Percentiles rank a stretch among this genome's conserved stretches.
Evolutionary conservation across 1,284 basidiomycete genomes (phyloP).

Genomic region (Chalciporus piperatoides): DNA sequence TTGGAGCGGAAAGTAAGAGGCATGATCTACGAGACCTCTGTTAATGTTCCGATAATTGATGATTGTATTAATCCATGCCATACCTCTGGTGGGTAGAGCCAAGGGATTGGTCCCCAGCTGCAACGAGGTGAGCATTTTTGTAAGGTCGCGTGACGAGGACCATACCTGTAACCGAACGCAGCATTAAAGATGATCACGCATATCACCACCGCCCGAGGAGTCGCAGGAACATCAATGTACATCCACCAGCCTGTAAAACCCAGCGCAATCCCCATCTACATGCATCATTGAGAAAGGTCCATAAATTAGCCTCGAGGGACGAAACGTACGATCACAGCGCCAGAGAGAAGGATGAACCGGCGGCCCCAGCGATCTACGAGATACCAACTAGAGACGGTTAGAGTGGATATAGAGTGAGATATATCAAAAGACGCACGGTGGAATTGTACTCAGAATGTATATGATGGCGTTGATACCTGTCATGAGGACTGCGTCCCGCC

Average conservation of each 20-base stretch:
- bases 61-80: conserved; percentile 10
- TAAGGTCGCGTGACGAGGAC: conserved; percentile 13
- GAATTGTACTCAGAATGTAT: conserved; percentile 80
- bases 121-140: conserved; percentile 8
- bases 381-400: conserved; percentile 69
- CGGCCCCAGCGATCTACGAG: conserved; percentile 92
- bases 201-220: conserved; percentile 85
- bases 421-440: conserved; percentile 53
- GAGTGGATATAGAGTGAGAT: conserved; percentile 1
- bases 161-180: conserved; percentile 80
- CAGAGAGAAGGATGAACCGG: conserved; percentile 86
- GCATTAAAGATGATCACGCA: conserved; percentile 96
- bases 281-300: conserved; percentile 3
- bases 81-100: conserved; percentile 88
- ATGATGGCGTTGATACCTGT: conserved; percentile 92
- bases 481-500: conserved; percentile 96
- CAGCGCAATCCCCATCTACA: conserved; percentile 76
- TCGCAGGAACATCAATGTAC: conserved; percentile 84
- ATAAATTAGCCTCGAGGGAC: conserved; percentile 3
- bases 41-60: conserved; percentile 4
- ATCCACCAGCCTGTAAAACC: conserved; percentile 89
- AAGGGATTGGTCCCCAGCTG: conserved; percentile 74
- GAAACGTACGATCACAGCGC: conserved; percentile 74
- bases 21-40: conserved; percentile 67
- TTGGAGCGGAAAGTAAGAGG: conserved; percentile 88